Percentiles rank a stretch among this genome's conserved stretches.
phyloP scores from a whole-genome alignment of 371 early-diverging fungal genomes.

The Mortierella sp. region DNA sequence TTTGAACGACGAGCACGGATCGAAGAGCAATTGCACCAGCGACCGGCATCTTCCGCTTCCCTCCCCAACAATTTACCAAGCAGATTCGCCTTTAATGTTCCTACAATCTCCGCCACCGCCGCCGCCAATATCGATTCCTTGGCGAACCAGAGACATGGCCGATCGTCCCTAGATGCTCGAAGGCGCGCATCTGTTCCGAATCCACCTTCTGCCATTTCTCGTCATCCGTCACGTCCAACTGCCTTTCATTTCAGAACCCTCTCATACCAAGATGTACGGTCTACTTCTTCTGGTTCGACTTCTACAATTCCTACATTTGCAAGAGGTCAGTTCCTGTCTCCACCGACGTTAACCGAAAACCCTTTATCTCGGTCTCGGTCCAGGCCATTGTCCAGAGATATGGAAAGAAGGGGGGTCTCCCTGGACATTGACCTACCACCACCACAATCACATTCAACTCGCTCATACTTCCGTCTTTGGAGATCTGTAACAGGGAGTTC shows the following conservation, averaged over 20 bases:
- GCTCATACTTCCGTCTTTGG: background rate
- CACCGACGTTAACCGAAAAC: background rate
- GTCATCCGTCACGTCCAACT: background rate
- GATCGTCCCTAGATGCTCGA: background rate
- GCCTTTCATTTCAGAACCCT: background rate
- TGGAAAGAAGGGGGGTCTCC: background rate
- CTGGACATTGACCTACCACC: background rate
- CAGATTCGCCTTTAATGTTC: background rate
- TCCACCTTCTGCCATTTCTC: background rate
- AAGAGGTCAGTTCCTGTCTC: background rate
- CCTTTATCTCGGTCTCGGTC: background rate
- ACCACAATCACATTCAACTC: background rate
- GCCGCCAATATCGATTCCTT: background rate
- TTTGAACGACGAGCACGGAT: constrained; percentile 20
- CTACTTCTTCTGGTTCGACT: background rate
- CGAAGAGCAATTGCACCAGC: constrained; percentile 4
- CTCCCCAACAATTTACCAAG: constrained; percentile 1
- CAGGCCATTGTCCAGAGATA: background rate
- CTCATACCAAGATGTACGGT: background rate
- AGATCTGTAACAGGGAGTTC: background rate
- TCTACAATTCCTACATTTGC: background rate
- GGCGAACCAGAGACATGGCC: background rate
- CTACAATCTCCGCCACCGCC: background rate
- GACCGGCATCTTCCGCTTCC: constrained; percentile 1
- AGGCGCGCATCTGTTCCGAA: background rate